Conservation (phyloP, 352 stramenopile genomes). For the Pythium periplocum region DNA sequence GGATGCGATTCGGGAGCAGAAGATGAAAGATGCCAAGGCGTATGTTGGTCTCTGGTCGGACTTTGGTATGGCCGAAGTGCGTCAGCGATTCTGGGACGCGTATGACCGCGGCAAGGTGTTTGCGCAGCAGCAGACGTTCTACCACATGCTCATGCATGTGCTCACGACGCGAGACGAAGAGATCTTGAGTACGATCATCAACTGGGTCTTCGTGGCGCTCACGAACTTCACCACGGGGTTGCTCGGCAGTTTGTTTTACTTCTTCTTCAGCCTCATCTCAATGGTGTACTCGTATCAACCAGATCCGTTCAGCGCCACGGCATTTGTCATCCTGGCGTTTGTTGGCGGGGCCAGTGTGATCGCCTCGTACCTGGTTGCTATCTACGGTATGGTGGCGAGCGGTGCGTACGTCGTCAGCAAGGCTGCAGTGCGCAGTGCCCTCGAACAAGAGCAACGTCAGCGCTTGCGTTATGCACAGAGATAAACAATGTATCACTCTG, state of each 20-base stretch:
- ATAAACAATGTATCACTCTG: too few relatives aligned
- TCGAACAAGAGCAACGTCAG: constrained; percentile 68
- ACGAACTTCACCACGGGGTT: constrained; percentile 88
- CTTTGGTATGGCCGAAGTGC: constrained; percentile 72
- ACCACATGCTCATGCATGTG: constrained; percentile 77
- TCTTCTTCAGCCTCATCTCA: constrained; percentile 74
- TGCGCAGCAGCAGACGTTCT: constrained; percentile 85
- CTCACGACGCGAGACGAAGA: constrained; percentile 70
- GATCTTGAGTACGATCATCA: constrained; percentile 66
- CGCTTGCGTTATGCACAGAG: constrained; percentile 26
- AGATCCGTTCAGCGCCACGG: constrained; percentile 63
- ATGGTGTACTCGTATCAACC: constrained; percentile 85
- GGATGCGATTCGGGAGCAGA: constrained; percentile 50
- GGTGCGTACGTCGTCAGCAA: constrained; percentile 78
- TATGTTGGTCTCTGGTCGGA: constrained; percentile 82
- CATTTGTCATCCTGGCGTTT: constrained; percentile 70
- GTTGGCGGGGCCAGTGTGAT: constrained; percentile 74
- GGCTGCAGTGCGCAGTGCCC: constrained; percentile 61
- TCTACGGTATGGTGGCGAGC: constrained; percentile 84
- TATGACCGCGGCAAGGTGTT: constrained; percentile 86
- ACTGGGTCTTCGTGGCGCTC: constrained; percentile 80
- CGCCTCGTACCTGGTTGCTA: constrained; percentile 79
- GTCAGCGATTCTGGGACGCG: constrained; percentile 69
- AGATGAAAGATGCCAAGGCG: constrained; percentile 75
- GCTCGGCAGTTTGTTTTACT: constrained; percentile 78